phyloP scores from a whole-genome alignment of 805 yeast species.

The Zygosaccharomyces bisporus region DNA sequence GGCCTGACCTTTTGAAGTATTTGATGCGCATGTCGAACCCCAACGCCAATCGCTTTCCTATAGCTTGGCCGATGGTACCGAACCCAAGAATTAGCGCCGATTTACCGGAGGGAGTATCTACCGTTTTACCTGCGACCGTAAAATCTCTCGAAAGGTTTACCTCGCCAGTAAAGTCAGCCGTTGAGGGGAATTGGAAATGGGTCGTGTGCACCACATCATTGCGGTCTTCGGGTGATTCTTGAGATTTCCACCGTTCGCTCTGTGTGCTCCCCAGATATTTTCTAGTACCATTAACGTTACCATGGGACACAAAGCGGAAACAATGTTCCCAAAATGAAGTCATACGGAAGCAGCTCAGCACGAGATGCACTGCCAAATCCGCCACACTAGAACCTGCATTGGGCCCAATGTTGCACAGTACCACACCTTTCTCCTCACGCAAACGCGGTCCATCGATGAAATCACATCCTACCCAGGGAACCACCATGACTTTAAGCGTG shows the following conservation, averaged over 20 bases:
- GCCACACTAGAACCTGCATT: slow-evolving; percentile 66
- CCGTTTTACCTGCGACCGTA: slow-evolving; percentile 43
- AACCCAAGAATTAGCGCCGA: slow-evolving; percentile 66
- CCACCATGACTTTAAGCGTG: slow-evolving; percentile 45
- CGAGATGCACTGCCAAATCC: slow-evolving; percentile 59
- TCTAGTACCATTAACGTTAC: slow-evolving; percentile 47
- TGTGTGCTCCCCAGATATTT: slow-evolving; percentile 32
- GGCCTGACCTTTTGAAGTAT: slow-evolving; percentile 54
- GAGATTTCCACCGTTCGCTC: slow-evolving; percentile 7
- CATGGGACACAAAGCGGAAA: slow-evolving; percentile 38
- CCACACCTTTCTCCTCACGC: slow-evolving; percentile 43
- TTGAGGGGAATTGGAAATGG: slow-evolving; percentile 10
- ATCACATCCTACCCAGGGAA: slow-evolving; percentile 62
- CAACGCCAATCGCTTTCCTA: slow-evolving; percentile 52
- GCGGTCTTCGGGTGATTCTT: background rate
- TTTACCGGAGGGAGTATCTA: slow-evolving; percentile 54
- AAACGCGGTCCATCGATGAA: slow-evolving; percentile 45
- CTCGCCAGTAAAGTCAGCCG: slow-evolving; percentile 13
- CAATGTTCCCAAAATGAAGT: slow-evolving; percentile 45
- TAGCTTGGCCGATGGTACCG: slow-evolving; percentile 67
- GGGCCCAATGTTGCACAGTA: slow-evolving; percentile 58
- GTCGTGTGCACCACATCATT: background rate
- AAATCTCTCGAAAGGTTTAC: slow-evolving; percentile 42
- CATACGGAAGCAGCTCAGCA: slow-evolving; percentile 58
- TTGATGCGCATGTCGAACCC: slow-evolving; percentile 59